Evolutionary conservation across 2,329 filamentous ascomycete species (phyloP).

Genomic region (Epichloe elymi): DNA sequence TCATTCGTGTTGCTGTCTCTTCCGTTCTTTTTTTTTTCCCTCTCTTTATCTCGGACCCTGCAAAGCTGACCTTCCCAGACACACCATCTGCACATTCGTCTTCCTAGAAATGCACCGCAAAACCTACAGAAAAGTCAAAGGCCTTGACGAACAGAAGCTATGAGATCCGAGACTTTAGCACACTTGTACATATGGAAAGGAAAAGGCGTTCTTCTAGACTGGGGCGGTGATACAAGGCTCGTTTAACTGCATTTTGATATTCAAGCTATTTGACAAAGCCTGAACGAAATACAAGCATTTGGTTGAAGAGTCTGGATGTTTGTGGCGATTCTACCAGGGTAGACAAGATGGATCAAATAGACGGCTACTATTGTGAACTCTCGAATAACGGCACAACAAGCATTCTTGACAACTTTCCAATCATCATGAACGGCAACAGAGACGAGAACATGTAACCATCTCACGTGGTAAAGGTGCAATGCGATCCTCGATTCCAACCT

Average conservation of each 20-base stretch:
- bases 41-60: too few relatives aligned
- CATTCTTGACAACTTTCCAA: not conserved
- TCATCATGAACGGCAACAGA: not conserved
- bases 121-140: slow-evolving; percentile 47
- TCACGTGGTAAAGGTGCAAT: not conserved
- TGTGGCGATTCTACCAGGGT: too few relatives aligned
- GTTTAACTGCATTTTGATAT: not conserved
- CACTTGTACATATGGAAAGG: not conserved
- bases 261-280: not conserved
- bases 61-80: slow-evolving; percentile 25
- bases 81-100: slow-evolving; percentile 78
- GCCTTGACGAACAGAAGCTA: slow-evolving; percentile 16
- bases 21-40: not conserved
- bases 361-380: too few relatives aligned
- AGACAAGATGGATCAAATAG: too few relatives aligned
- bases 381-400: too few relatives aligned
- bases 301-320: not conserved
- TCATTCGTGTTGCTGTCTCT: too few relatives aligned
- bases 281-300: not conserved
- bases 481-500: not conserved
- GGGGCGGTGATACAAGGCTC: not conserved
- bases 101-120: slow-evolving; percentile 82
- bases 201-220: not conserved
- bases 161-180: slow-evolving; percentile 6
- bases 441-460: not conserved